Base-by-base conservation (phyloP, 2,329 filamentous ascomycete genomes). In the Corniculantispora saksenae region DNA sequence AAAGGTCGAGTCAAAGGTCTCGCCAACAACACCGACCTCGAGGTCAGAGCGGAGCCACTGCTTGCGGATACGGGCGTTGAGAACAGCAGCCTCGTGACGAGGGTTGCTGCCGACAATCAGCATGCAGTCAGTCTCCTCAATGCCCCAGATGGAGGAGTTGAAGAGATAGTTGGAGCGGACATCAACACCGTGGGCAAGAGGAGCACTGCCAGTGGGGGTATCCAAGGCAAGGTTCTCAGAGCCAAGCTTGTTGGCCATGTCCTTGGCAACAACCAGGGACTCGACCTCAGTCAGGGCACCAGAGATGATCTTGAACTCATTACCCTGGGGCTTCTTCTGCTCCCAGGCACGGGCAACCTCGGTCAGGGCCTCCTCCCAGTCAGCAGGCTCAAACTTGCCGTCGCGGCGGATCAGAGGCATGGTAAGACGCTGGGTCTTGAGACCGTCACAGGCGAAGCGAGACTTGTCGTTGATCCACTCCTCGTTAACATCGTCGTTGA, bases 401-500 rank as follows among this genome's bases (percentile, higher is more conserved):
- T 96, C 91, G 65, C 90, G 89, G 71, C 94, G 91, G 73, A 97
- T 89, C 68, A 99, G 82, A 50, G 95, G 95, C 70, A 94, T 95
- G 43, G 95, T 98, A 64, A 99, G 84, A 75, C 95, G 89, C 81
- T 99, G 95, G 55, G 94, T 98, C 86, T 94, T 97, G 70, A 99
- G 85, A 58, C 95, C 95, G 77, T 99, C 95, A 77, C 94, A 97
- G 50, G 95, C 94, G 77, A 98, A 99, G 69, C 95, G 89, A 48
- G 93, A 90, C 86, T 98, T 99, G 83, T 99, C 95, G 80, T 98
- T 95, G 78, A 99, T 98, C 95, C 95, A 99, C 80, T 99, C 95
- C 82, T 99, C 95, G 79, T 99, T 99, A 73, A 99, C 89, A 73
- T 98, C 94, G 76, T 99, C 95, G 77, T 99, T 99, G 67, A 99